These are phyloP conservation scores for Pelargonium australe DNA, from an alignment of 441 rosid species.

Conservation along the genomic window DNA sequence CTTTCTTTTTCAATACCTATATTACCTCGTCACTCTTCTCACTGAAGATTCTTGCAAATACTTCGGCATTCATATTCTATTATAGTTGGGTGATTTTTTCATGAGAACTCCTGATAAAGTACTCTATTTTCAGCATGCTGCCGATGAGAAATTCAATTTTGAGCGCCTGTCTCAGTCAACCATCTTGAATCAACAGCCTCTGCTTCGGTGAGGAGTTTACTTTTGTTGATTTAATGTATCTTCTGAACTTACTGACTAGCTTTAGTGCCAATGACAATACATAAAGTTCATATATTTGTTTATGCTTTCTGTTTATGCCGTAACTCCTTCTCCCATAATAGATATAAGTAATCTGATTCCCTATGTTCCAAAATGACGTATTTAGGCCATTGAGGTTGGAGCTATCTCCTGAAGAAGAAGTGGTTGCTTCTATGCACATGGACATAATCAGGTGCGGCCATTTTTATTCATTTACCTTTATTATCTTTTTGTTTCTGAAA, in stretches of 20 bases:
- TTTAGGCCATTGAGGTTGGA: conserved; percentile 78
- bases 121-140: conserved; percentile 72
- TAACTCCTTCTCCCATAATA: no score
- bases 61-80: conserved; percentile 17
- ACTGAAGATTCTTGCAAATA: conserved; percentile 3
- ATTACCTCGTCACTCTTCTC: conserved; percentile 5
- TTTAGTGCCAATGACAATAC: no score
- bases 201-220: conserved; percentile 65
- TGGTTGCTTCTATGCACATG: conserved; percentile 74
- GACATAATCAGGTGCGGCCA: conserved; percentile 66
- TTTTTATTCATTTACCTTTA: conserved; percentile 6
- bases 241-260: no score
- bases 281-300: no score
- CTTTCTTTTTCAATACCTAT: conserved; percentile 14
- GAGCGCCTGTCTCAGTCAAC: conserved; percentile 81
- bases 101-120: conserved; percentile 15
- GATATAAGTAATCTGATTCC: neutral
- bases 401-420: conserved; percentile 91
- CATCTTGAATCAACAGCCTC: conserved; percentile 85
- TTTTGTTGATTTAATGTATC: conserved; percentile 1
- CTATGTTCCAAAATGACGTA: conserved; percentile 12
- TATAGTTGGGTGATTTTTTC: conserved; percentile 4
- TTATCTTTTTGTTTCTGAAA: neutral
- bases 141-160: conserved; percentile 96
- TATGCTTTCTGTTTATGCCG: no score